Percentiles rank a stretch among this genome's conserved stretches.
Conservation (phyloP, 306 rosid genomes). For the Dryas drummondii region DNA sequence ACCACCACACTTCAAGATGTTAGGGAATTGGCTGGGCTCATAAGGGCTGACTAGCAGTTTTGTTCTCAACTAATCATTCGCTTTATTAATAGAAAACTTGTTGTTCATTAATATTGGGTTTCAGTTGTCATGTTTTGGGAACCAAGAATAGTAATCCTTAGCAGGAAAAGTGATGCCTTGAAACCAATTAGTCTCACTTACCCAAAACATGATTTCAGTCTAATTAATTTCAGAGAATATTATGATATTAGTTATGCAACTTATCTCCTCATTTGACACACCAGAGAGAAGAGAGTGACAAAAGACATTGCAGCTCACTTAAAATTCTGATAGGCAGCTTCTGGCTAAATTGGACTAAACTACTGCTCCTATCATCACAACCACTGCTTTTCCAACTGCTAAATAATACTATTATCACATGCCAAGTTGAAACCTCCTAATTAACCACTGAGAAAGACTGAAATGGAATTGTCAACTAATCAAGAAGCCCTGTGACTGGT, state of each 20-base stretch:
- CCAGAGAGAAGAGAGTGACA: background rate
- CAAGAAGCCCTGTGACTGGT: constrained; percentile 73
- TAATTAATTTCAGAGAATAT: background rate
- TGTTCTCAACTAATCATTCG: background rate
- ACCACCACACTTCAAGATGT: background rate
- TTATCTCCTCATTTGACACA: constrained; percentile 1
- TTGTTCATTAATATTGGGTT: background rate
- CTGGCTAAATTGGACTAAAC: background rate
- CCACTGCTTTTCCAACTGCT: background rate
- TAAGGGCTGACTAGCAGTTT: background rate
- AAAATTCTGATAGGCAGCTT: background rate
- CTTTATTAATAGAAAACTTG: background rate
- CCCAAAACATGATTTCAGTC: background rate
- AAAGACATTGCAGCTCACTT: background rate
- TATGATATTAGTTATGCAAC: background rate
- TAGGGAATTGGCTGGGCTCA: no score
- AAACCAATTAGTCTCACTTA: background rate
- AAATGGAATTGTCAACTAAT: constrained; percentile 64
- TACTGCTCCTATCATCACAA: background rate
- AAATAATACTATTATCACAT: background rate
- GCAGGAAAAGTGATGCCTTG: background rate
- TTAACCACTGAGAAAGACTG: constrained; percentile 39
- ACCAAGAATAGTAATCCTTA: no score
- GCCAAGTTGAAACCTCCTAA: background rate
- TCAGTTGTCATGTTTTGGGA: no score